Percentiles rank a stretch among this genome's conserved stretches.
Evolutionary conservation across 306 rosid genomes (phyloP).

Genomic region (Corylus avellana): DNA sequence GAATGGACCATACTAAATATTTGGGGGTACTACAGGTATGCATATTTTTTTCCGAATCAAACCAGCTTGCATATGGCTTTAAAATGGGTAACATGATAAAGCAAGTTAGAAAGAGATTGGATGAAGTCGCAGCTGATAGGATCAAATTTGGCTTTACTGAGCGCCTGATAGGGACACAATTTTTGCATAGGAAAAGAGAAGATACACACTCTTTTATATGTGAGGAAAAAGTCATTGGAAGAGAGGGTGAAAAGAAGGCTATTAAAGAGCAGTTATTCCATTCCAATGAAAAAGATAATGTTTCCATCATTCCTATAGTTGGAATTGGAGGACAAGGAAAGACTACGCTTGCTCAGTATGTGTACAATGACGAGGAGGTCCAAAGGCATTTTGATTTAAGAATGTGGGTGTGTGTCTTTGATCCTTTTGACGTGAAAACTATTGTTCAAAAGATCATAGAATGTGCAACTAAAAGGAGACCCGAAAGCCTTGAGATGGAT

Average conservation of each 20-base stretch:
- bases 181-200: neutral
- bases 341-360: conserved; percentile 18
- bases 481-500: neutral
- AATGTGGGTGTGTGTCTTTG: neutral
- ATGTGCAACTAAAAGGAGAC: neutral
- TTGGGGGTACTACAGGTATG: no score
- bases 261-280: neutral
- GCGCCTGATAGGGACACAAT: no score
- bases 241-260: conserved; percentile 9
- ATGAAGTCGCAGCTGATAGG: neutral
- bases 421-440: neutral
- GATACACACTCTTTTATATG: neutral
- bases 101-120: neutral
- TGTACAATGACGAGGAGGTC: neutral
- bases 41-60: neutral
- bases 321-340: conserved; percentile 28
- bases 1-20: no score
- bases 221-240: neutral
- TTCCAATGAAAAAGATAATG: neutral
- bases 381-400: neutral
- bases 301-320: neutral
- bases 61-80: no score
- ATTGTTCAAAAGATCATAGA: neutral
- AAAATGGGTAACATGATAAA: no score
- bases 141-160: neutral